Evolutionary conservation across 352 stramenopile species (phyloP), one percentile per base, ranked within the genome.

Genomic region (Pythium plurisporium): DNA sequence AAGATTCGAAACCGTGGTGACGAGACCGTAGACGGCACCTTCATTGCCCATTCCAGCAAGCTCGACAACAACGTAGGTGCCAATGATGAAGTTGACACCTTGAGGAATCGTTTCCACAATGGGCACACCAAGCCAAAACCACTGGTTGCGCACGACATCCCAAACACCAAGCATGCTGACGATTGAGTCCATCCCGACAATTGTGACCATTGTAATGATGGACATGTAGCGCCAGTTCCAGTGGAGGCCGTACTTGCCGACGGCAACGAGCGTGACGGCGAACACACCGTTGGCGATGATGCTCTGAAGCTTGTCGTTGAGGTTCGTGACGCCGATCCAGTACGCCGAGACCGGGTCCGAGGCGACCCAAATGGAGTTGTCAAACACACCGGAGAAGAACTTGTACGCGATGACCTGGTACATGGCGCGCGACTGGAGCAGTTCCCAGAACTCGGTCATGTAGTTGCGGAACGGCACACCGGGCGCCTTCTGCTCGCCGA

Each of bases 221-320:
- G 65, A 54, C 59, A 74, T 70, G 44, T 25, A 59, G 20, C 56
- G 69, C 67, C 67, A 75, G 48, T 75, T 72, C 67, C 67, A 75
- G 20, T 51, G 54, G 12, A 72, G 55, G 3, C 67, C 67, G 52
- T 59, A 75, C 47, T 62, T 66, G 26, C 44, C 55, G 26, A 27
- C 64, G 19, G 44, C 26, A 12, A 47, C 60, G 22, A 71, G 47
- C 31, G 51, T 58, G 37, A 43, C 17, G 2, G 47, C 41, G 34
- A 67, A 67, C 27, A 67, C 23, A n/a, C 6, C 36, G 37, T 62
- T 63, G 25, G 45, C 43, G 26, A 57, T 22, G 23, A 71, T 66
- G 20, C 7, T 19, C 42, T 44, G 50, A 30, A 71, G 53, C 54
- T 62, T 67, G 49, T 67, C 52, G 52, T 62, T 66, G 19, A 70